Evolutionary conservation across 2,329 filamentous ascomycete genomes (phyloP), one percentile per base, ranked within the genome.

Genomic region (Diaporthe nobilis): DNA sequence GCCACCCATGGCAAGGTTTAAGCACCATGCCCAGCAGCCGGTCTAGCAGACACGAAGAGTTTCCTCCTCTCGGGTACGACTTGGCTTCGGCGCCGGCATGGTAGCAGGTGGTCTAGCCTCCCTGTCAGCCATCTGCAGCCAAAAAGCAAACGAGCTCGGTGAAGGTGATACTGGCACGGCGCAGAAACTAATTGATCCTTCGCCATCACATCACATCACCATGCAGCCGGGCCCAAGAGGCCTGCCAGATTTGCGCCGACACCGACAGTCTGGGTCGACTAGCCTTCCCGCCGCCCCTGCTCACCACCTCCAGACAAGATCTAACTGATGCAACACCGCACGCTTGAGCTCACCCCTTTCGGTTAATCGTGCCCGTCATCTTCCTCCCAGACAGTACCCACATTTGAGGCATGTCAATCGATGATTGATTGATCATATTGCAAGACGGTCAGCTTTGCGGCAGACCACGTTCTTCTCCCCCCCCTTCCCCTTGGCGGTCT

Each of bases 211-310:
- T 58, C 68, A 34, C 68, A 63, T 53, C 34, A 42, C 31, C n/a
- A 28, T 51, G 57, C 47, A 63, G 71, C 42, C 28, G 25, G 34
- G 37, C 37, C 68, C 53, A 47, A 47, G 42, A 71, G 37, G 53
- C 39, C 39, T 22, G 31, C 55, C 57, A 63, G 37, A 25, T 51
- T 49, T 49, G 42, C 47, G 37, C 68, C 73, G 75, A 77, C 70
- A 75, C 75, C 75, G 75, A 77, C 75, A 77, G 73, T 60, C 22
- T 77, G 75, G 75, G 71, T 72, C 73, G 55, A 63, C 68, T 77
- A 75, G 73, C 75, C 73, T 77, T 76, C 75, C 75, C 75, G 75
- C 75, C 51, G 71, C 75, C 75, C 75, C 75, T 77, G 75, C 70
- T 73, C 51, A 73, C 75, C 68, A 72, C 73, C 71, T 53, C 44